phyloP scores from a whole-genome alignment of 306 rosid species.

The Quercus alba region DNA sequence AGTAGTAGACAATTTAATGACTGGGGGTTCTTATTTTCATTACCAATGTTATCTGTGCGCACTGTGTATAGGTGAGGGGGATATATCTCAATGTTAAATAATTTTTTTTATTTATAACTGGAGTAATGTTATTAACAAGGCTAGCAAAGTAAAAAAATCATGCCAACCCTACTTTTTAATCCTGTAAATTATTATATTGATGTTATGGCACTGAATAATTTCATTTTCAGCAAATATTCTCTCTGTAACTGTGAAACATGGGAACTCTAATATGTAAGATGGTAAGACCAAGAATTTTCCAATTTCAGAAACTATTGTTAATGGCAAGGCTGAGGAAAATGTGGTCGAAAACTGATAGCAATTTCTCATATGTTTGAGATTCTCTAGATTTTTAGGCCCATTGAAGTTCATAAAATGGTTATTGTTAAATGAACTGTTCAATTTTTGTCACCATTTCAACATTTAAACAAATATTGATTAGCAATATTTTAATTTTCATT shows the following conservation, averaged over 20 bases:
- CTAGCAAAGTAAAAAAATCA: not conserved
- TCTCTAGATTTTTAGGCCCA: too few species aligned
- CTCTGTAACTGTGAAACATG: not conserved
- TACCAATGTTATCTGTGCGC: not conserved
- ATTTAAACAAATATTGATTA: too few species aligned
- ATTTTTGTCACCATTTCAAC: too few species aligned
- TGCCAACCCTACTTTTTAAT: not conserved
- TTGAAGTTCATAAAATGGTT: too few species aligned
- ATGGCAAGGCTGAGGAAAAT: not conserved
- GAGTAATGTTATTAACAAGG: not conserved
- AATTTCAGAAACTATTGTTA: not conserved
- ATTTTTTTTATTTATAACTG: not conserved
- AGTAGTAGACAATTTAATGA: not conserved
- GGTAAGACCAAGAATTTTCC: not conserved
- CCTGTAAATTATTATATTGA: not conserved
- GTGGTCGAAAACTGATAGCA: too few species aligned
- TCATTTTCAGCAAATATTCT: not conserved
- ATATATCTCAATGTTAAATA: too few species aligned
- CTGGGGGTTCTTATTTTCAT: not conserved
- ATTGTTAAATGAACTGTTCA: too few species aligned
- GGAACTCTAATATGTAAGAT: not conserved
- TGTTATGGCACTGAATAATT: not conserved
- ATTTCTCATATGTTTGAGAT: too few species aligned
- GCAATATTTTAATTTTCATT: too few species aligned
- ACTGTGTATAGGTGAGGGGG: too few species aligned